A percentile compares a stretch with the other conserved stretches of the same genome.
phyloP scores from a whole-genome alignment of 495 filamentous ascomycete species.

The Daldinia vernicosa region DNA sequence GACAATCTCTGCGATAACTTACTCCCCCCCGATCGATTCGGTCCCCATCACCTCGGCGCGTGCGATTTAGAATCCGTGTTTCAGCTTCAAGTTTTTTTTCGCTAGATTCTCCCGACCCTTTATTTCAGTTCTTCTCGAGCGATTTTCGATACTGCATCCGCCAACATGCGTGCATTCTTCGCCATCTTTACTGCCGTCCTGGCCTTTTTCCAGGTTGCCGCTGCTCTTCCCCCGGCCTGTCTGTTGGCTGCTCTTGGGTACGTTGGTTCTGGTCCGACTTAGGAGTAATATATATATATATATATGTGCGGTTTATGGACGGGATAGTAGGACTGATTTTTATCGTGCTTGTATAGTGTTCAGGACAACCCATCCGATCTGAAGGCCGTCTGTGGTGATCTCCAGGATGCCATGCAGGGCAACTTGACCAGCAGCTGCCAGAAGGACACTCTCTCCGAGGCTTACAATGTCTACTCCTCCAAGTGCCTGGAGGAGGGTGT shows the following conservation, averaged over 20 bases:
- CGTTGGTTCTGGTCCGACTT: constrained; percentile 11
- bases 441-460: constrained; percentile 35
- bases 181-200: constrained; percentile 43
- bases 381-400: constrained; percentile 46
- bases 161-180: constrained; percentile 48
- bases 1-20: constrained; percentile 17
- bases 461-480: constrained; percentile 45
- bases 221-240: constrained; percentile 48
- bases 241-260: constrained; percentile 50
- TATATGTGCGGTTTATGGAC: neutral
- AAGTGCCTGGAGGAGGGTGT: constrained; percentile 47
- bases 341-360: constrained; percentile 28
- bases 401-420: constrained; percentile 41
- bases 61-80: constrained; percentile 33
- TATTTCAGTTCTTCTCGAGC: constrained; percentile 22
- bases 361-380: constrained; percentile 48
- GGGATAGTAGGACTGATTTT: neutral
- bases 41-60: constrained; percentile 23
- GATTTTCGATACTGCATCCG: constrained; percentile 28
- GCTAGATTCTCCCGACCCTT: constrained; percentile 16
- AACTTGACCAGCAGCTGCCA: constrained; percentile 48
- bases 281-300: neutral
- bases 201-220: constrained; percentile 43
- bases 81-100: constrained; percentile 19
- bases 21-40: constrained; percentile 25